A percentile compares a stretch with the other conserved stretches of the same genome.
These are phyloP conservation scores for Halenospora varia DNA, from an alignment of 495 filamentous ascomycete genomes.

Conservation along the genomic window DNA sequence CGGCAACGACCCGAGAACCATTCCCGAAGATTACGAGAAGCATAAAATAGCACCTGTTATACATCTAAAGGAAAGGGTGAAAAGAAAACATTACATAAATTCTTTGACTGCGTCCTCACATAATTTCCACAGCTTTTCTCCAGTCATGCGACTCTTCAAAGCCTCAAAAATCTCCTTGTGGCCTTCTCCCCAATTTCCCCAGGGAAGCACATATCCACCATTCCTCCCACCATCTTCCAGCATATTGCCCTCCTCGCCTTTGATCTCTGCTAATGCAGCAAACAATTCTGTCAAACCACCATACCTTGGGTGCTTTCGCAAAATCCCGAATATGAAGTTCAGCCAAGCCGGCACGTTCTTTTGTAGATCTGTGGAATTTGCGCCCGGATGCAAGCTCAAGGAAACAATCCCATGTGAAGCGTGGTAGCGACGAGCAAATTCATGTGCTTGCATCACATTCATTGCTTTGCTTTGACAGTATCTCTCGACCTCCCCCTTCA, in stretches of 20 bases:
- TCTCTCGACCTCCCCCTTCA: background rate
- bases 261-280: slow-evolving; percentile 27
- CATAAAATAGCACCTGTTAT: too few species aligned
- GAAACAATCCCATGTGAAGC: slow-evolving; percentile 22
- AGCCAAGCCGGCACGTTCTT: slow-evolving; percentile 7
- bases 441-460: slow-evolving; percentile 22
- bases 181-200: background rate
- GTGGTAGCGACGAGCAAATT: slow-evolving; percentile 18
- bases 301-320: slow-evolving; percentile 15
- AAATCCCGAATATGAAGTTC: background rate
- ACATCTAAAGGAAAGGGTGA: too few species aligned
- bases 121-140: background rate
- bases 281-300: slow-evolving; percentile 41
- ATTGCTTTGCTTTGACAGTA: slow-evolving; percentile 25
- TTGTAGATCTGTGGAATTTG: slow-evolving; percentile 19
- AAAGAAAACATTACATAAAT: background rate
- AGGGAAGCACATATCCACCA: slow-evolving; percentile 4
- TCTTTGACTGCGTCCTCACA: slow-evolving; percentile 2
- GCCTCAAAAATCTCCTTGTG: slow-evolving; percentile 4
- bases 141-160: background rate
- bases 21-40: too few species aligned
- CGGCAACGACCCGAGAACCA: too few species aligned
- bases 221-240: slow-evolving; percentile 6
- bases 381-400: slow-evolving; percentile 27
- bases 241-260: background rate